Conservation (phyloP, 78 protist species). For the Dictyostelium intermedium region DNA sequence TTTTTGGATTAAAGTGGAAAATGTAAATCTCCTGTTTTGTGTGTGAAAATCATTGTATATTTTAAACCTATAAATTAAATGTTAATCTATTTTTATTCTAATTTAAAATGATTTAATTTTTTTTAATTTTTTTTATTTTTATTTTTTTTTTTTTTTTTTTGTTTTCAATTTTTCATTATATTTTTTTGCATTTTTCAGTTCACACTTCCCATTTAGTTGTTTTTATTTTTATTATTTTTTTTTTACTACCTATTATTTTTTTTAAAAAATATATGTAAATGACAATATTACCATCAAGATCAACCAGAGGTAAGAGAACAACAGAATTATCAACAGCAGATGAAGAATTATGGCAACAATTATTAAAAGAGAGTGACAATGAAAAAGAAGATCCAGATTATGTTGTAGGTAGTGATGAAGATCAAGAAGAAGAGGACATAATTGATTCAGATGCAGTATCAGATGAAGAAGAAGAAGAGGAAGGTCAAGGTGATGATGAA, state of each 20-base stretch:
- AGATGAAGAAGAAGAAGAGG: conserved; percentile 15
- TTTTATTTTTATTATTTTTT: too few species aligned
- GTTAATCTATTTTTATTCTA: too few species aligned
- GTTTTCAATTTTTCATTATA: neutral
- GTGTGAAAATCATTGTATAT: too few species aligned
- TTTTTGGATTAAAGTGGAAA: too few species aligned
- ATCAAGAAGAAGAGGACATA: conserved; percentile 2
- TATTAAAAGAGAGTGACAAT: conserved; percentile 31
- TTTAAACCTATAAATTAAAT: too few species aligned
- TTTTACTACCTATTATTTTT: neutral
- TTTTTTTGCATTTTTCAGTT: neutral
- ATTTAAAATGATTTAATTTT: too few species aligned
- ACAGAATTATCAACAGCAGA: conserved; percentile 22
- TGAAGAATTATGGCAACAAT: conserved; percentile 24
- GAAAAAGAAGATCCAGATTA: conserved; percentile 59
- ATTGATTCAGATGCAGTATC: neutral
- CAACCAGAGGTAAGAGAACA: conserved; percentile 65
- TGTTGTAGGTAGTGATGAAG: neutral
- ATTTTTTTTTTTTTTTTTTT: too few species aligned
- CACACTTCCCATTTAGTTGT: neutral
- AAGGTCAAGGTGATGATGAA: conserved; percentile 10
- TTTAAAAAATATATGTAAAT: neutral
- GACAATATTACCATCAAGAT: conserved; percentile 53
- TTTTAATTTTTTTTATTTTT: too few species aligned
- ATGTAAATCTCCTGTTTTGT: too few species aligned